phyloP scores from a whole-genome alignment of 768 basidiomycete genomes.

The Boletellus ananiceps region DNA sequence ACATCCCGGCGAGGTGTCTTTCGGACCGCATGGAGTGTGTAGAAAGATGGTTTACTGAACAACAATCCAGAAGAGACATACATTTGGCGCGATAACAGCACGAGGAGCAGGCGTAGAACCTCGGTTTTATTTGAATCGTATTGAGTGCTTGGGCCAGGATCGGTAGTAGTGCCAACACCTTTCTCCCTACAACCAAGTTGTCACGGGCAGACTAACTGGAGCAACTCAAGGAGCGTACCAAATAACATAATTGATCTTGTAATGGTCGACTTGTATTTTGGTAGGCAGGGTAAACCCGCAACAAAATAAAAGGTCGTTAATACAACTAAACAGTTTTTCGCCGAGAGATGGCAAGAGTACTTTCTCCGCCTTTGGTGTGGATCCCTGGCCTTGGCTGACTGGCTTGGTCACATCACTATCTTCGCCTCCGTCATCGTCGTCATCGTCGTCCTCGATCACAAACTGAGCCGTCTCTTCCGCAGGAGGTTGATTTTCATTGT shows the following conservation, averaged over 20 bases:
- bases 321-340: conserved; percentile 71
- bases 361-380: conserved; percentile 37
- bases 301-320: conserved; percentile 87
- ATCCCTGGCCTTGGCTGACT: conserved; percentile 10
- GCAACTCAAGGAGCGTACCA: conserved; percentile 51
- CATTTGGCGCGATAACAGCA: conserved; percentile 87
- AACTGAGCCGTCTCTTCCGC: conserved; percentile 55
- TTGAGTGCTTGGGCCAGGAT: conserved; percentile 56
- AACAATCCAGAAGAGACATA: conserved; percentile 71
- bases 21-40: conserved; percentile 75
- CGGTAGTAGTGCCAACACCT: conserved; percentile 84
- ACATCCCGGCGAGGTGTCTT: conserved; percentile 73
- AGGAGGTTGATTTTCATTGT: conserved; percentile 29
- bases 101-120: conserved; percentile 82
- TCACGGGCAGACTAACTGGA: conserved; percentile 5
- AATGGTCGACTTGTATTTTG: conserved; percentile 69
- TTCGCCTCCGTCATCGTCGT: conserved; percentile 38
- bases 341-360: conserved; percentile 68
- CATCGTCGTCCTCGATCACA: conserved; percentile 83
- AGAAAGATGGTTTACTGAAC: conserved; percentile 68
- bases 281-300: conserved; percentile 89
- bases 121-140: conserved; percentile 83
- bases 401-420: conserved; percentile 31
- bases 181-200: conserved; percentile 64
- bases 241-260: conserved; percentile 83